Conservation (phyloP, 1,284 basidiomycete genomes). For the Cryptococcus sp. region DNA sequence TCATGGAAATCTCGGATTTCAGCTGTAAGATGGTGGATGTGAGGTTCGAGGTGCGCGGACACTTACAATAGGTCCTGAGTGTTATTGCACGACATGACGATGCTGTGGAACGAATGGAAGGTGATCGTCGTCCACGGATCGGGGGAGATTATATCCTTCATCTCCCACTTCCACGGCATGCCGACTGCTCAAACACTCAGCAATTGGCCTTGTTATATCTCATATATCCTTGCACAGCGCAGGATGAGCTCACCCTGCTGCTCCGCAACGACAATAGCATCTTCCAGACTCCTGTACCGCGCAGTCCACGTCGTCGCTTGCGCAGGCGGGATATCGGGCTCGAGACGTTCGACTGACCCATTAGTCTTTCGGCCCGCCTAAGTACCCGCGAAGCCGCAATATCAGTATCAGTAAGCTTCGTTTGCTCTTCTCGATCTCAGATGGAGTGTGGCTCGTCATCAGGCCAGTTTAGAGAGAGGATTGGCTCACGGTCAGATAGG, state of each 20-base stretch:
- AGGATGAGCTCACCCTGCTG: constrained; percentile 32
- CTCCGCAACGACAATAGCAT: constrained; percentile 39
- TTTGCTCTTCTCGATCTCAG: not conserved
- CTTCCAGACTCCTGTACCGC: constrained; percentile 35
- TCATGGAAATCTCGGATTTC: not conserved
- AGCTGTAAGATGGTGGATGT: not conserved
- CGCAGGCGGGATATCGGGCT: constrained; percentile 1
- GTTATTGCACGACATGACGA: constrained; percentile 34
- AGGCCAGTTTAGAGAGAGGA: not conserved
- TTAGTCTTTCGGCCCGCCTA: not conserved
- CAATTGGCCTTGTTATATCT: not conserved
- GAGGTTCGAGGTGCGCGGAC: not conserved
- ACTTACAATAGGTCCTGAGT: constrained; percentile 29
- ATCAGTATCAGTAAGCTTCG: not conserved
- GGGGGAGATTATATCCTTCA: constrained; percentile 35
- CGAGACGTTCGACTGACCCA: not conserved
- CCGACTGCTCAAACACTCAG: constrained; percentile 23
- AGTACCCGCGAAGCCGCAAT: not conserved
- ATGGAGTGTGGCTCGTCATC: not conserved
- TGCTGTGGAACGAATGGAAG: constrained; percentile 36
- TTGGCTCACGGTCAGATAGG: constrained; percentile 31
- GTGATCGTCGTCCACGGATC: constrained; percentile 36
- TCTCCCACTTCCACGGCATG: constrained; percentile 40
- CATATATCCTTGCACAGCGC: not conserved
- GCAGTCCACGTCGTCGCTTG: constrained; percentile 24